Evolutionary conservation across 192 early-diverging fungal genomes (phyloP), one percentile per base, ranked within the genome.

Genomic region (Geranomyces variabilis): DNA sequence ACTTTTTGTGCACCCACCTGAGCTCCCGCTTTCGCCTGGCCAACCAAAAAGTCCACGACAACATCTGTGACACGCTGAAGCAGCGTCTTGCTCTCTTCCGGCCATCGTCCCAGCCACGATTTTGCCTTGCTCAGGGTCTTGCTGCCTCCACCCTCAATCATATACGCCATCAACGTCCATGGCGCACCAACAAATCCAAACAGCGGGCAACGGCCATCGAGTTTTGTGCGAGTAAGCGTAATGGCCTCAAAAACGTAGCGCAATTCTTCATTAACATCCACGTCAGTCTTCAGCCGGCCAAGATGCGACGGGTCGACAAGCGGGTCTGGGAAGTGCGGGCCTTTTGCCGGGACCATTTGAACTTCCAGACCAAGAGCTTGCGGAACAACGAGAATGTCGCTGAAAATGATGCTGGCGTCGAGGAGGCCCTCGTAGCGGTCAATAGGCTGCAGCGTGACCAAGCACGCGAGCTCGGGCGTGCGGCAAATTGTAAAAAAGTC

Each of bases 101-200:
- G 89, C 75, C 94, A 80, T 65, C 85, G 84, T 78, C 86, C 93
- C 44, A 99, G 84, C 94, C 94, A 99, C 8, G 86, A 74, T 79
- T 99, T 99, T 33, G 95, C 92, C 79, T 92, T 92, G 24, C 90
- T 86, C 65, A 96, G 82, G 0, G 89, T 94, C 77, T 94, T 96
- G 77, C 92, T 93, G 12, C 96, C 93, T 34, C 94, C 93, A 43
- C 97, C 97, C 78, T 99, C 97, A 75, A 99, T 91, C 95, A 97
- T 97, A 73, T 99, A 99, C 10, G 94, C 93, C 92, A 97, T 93
- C 51, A 99, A 83, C 29, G 97, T 99, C 97, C 97, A 99, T 7
- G 97, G 97, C 0, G 94, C 94, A 21, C 97, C 97, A n/a, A 88
- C 87, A 73, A 99, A 99, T 17, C 97, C 97, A 76, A 95, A 88